Conservation (phyloP, 495 filamentous ascomycete genomes). For the Letharia lupina region DNA sequence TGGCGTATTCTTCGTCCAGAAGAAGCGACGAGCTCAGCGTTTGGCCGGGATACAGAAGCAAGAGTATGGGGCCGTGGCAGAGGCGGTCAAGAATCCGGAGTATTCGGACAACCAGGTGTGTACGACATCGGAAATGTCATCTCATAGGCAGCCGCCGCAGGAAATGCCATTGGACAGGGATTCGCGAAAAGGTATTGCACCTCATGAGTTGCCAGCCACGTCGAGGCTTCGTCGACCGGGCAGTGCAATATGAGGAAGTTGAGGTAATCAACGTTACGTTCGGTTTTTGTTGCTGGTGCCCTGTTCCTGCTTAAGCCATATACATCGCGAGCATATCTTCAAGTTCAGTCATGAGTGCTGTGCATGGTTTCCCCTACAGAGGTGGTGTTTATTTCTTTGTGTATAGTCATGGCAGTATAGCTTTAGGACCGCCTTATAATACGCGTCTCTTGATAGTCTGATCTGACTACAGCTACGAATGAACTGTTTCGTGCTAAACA, state of each 20-base stretch:
- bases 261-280: too few relatives aligned
- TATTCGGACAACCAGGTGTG: neutral
- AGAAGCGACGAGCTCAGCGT: neutral
- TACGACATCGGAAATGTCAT: constrained; percentile 14
- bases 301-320: too few relatives aligned
- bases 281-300: too few relatives aligned
- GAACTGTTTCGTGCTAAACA: neutral
- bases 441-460: neutral
- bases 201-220: constrained; percentile 10
- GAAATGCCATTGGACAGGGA: constrained; percentile 10
- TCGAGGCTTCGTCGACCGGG: neutral
- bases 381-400: neutral
- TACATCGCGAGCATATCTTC: too few relatives aligned
- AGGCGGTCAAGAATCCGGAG: neutral
- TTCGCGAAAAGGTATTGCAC: neutral
- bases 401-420: neutral
- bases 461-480: neutral
- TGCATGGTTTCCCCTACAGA: too few relatives aligned
- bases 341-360: too few relatives aligned
- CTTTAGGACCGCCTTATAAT: neutral
- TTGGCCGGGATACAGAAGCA: neutral
- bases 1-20: neutral
- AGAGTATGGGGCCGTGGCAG: neutral
- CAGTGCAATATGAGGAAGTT: neutral
- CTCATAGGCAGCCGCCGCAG: constrained; percentile 14